A percentile compares a stretch with the other conserved stretches of the same genome.
Conservation (phyloP, 805 yeast species). For the Hanseniaspora meyeri region DNA sequence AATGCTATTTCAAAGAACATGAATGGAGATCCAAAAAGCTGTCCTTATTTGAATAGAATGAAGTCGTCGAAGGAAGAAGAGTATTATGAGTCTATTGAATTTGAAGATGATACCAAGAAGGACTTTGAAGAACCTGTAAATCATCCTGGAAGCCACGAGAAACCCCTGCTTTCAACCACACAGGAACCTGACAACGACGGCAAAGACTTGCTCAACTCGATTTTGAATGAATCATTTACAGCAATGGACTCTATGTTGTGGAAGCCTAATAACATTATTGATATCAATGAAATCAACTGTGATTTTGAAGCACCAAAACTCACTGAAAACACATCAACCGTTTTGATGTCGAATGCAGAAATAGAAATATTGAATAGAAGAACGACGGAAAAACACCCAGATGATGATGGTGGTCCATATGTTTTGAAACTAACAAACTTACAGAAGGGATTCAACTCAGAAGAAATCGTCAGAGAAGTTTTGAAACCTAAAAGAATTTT, state of each 20-base stretch:
- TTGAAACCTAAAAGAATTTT: constrained; percentile 51
- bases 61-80: neutral
- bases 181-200: neutral
- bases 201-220: constrained; percentile 1
- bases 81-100: neutral
- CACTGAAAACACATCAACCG: constrained; percentile 7
- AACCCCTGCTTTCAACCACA: too few relatives aligned
- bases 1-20: neutral
- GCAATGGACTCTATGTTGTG: neutral
- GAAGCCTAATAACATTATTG: neutral
- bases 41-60: constrained; percentile 8
- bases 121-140: neutral
- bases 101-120: neutral
- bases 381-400: constrained; percentile 2
- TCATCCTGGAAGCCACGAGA: neutral
- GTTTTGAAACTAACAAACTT: constrained; percentile 51
- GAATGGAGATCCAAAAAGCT: neutral
- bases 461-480: constrained; percentile 42
- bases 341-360: constrained; percentile 12
- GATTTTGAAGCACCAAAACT: constrained; percentile 6
- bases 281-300: constrained; percentile 6
- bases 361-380: constrained; percentile 7
- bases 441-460: constrained; percentile 42
- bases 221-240: neutral
- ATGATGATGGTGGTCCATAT: constrained; percentile 40